Percentiles rank a stretch among this genome's conserved stretches.
phyloP scores from a whole-genome alignment of 2,329 filamentous ascomycete species.

The Fusarium sambucinum region DNA sequence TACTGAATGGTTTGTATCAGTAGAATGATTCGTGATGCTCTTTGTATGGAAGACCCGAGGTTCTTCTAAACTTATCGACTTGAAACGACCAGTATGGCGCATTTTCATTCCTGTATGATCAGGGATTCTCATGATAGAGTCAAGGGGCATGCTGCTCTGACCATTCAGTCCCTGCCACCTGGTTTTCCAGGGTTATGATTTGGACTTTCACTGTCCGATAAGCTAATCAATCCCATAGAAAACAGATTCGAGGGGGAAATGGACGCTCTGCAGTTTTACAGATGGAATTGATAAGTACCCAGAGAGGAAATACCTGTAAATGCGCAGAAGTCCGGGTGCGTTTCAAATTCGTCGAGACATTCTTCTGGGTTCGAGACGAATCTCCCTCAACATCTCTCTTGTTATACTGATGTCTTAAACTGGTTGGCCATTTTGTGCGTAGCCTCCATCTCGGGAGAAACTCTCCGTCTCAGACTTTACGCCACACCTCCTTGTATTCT shows the following conservation, averaged over 20 bases:
- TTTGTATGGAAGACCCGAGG: background rate
- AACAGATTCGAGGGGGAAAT: background rate
- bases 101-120: background rate
- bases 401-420: background rate
- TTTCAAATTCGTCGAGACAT: background rate
- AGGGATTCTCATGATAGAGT: background rate
- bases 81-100: background rate
- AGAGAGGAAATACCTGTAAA: background rate
- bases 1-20: background rate
- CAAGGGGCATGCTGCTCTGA: background rate
- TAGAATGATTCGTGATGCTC: background rate
- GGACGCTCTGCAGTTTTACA: background rate
- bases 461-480: conserved; percentile 50
- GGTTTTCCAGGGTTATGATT: background rate
- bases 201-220: background rate
- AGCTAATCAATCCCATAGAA: background rate
- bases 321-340: background rate
- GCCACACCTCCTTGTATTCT: conserved; percentile 68
- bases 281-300: no score
- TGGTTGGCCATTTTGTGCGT: conserved; percentile 1
- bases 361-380: background rate
- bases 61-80: background rate
- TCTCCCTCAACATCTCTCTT: background rate
- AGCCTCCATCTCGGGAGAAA: background rate
- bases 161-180: background rate